Evolutionary conservation across 2,329 filamentous ascomycete genomes (phyloP).

Genomic region (Clonostachys byssicola): DNA sequence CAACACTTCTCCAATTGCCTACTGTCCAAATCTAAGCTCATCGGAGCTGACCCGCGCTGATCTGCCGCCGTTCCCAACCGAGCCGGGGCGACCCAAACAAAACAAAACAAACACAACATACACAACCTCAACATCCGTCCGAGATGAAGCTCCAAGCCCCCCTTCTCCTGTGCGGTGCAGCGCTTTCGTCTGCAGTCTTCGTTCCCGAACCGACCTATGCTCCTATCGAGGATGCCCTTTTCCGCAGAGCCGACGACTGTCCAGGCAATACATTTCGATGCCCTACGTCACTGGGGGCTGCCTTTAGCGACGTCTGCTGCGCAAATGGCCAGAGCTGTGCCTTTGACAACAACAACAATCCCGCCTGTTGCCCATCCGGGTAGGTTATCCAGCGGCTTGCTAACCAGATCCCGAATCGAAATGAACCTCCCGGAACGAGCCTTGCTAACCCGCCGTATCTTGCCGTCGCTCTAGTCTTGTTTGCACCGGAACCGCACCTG

Average conservation of each 20-base stretch:
- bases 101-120: too few relatives aligned
- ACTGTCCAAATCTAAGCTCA: too few relatives aligned
- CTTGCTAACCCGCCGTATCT: not conserved
- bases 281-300: slow-evolving; percentile 35
- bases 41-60: too few relatives aligned
- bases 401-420: too few relatives aligned
- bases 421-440: slow-evolving; percentile 1
- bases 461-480: slow-evolving; percentile 32
- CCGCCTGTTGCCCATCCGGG: slow-evolving; percentile 51
- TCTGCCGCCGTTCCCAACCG: too few relatives aligned
- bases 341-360: slow-evolving; percentile 39
- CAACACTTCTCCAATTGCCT: too few relatives aligned
- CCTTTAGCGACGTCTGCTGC: slow-evolving; percentile 47
- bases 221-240: too few relatives aligned
- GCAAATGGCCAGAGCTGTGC: slow-evolving; percentile 44
- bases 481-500: slow-evolving; percentile 51
- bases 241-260: slow-evolving; percentile 23
- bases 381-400: slow-evolving; percentile 18
- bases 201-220: not conserved
- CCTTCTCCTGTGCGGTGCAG: not conserved
- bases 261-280: slow-evolving; percentile 47
- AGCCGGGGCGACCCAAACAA: too few relatives aligned
- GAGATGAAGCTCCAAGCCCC: not conserved
- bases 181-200: not conserved
- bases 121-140: too few relatives aligned